A percentile compares a stretch with the other conserved stretches of the same genome.
These are phyloP conservation scores for Oryza australiensis DNA, from an alignment of 176 grass and related monocot genomes.

Conservation along the genomic window DNA sequence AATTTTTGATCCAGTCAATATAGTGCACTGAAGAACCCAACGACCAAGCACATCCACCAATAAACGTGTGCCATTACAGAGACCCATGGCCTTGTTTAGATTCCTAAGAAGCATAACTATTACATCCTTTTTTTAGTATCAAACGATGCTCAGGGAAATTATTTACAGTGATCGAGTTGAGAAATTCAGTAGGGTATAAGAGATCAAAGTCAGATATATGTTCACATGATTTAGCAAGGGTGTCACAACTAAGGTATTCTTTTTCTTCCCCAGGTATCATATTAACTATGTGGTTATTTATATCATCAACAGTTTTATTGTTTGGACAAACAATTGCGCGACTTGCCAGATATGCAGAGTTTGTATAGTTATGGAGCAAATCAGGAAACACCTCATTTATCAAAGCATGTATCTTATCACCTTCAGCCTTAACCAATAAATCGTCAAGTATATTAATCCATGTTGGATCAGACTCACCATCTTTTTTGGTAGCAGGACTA, in stretches of 20 bases:
- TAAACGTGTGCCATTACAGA: neutral
- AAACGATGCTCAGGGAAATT: neutral
- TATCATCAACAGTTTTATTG: neutral
- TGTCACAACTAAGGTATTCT: too few species aligned
- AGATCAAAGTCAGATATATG: too few species aligned
- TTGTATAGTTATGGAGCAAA: neutral
- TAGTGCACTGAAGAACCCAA: neutral
- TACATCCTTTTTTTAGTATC: neutral
- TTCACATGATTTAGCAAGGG: too few species aligned
- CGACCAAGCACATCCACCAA: neutral
- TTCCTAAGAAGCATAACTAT: neutral
- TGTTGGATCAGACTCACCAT: neutral
- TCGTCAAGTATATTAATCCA: neutral
- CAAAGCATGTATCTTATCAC: neutral
- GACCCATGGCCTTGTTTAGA: neutral
- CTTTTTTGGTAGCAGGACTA: neutral
- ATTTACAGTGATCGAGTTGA: too few species aligned
- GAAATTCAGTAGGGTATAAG: too few species aligned
- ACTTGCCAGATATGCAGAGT: neutral
- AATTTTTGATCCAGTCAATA: neutral
- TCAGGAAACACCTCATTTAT: neutral
- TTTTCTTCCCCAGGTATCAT: neutral
- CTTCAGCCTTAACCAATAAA: neutral
- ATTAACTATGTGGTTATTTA: neutral
- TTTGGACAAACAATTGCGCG: neutral